phyloP scores from a whole-genome alignment of 352 stramenopile species.

The Pythium insidiosum region DNA sequence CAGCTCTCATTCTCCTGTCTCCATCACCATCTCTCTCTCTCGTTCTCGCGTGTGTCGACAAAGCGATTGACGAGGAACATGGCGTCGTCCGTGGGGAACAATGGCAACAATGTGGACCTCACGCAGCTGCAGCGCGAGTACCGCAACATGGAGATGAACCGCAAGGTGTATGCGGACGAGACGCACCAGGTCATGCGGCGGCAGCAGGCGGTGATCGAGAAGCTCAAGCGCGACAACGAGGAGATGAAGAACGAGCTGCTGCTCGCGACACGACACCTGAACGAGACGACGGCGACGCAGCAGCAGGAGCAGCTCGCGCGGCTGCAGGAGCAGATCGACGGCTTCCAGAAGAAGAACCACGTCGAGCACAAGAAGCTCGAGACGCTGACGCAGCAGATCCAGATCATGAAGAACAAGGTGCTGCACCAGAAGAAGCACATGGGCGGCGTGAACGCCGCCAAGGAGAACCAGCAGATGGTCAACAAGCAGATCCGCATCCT shows the following conservation, averaged over 20 bases:
- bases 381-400: conserved; percentile 84
- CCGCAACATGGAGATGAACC: conserved; percentile 96
- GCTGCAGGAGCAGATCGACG: conserved; percentile 88
- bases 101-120: conserved; percentile 54
- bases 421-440: conserved; percentile 91
- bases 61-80: neutral
- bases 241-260: conserved; percentile 87
- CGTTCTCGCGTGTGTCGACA: neutral
- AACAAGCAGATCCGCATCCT: conserved; percentile 95
- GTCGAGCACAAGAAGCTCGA: conserved; percentile 79
- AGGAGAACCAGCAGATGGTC: conserved; percentile 94
- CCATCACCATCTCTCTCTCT: too few relatives aligned
- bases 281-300: conserved; percentile 70
- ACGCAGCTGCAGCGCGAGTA: conserved; percentile 93
- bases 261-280: conserved; percentile 83
- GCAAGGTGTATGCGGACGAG: conserved; percentile 91
- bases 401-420: conserved; percentile 82
- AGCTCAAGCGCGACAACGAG: conserved; percentile 81
- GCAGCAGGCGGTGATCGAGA: conserved; percentile 90
- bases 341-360: conserved; percentile 80
- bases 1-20: too few relatives aligned
- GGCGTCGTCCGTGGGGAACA: conserved; percentile 4
- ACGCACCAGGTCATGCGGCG: conserved; percentile 91
- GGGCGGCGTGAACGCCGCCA: conserved; percentile 93
- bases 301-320: conserved; percentile 74